Base-by-base conservation (phyloP, 257 asterid genomes). In the Primulina huaijiensis region DNA sequence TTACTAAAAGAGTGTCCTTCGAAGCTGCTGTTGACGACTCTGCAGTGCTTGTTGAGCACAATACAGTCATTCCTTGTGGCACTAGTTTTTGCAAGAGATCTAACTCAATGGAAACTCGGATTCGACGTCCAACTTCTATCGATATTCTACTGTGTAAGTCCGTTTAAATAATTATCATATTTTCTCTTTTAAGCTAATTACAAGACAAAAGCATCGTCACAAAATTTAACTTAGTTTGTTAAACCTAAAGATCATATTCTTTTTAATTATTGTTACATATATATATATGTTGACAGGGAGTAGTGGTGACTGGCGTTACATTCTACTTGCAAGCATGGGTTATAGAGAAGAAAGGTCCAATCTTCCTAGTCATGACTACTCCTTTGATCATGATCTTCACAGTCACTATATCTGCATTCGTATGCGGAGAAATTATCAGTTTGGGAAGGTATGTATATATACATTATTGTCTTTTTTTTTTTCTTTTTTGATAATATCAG, bases 261-360 rank as follows among this genome's bases (percentile, higher is more conserved):
- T 31, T 16, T 7, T 34, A 19, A 7, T 37, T 16, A 33, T n/a
- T 19, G 30, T 27, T 27, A 27, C 30, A 58, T 74, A 35, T 31
- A 58, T 74, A 35, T 31, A 19, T 7, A 30, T 23, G 35, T 21
- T 20, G 57, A 31, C 84, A 90, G 98, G 98, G 97, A 73, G 74
- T 88, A 35, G 84, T 84, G 68, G 98, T 92, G 72, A 92, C 97
- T 14, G 98, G 96, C 5, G 50, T 92, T 8, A 70, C 92, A 33
- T 88, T 88, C 66, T 90, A 92, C 84, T 69, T 92, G 21, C 98
- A 92, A 88, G 74, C 97, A 40, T 90, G 94, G 95, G 91, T 92
- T 8, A 52, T 92, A 50, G 96, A 92, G 79, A 90, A 87, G 88
- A 92, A 82, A 75, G 98, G 98, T 2, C 97, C 98, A 3, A 95